Evolutionary conservation across 2,329 filamentous ascomycete species (phyloP).

Genomic region (Pseudocercospora pini-densiflorae): DNA sequence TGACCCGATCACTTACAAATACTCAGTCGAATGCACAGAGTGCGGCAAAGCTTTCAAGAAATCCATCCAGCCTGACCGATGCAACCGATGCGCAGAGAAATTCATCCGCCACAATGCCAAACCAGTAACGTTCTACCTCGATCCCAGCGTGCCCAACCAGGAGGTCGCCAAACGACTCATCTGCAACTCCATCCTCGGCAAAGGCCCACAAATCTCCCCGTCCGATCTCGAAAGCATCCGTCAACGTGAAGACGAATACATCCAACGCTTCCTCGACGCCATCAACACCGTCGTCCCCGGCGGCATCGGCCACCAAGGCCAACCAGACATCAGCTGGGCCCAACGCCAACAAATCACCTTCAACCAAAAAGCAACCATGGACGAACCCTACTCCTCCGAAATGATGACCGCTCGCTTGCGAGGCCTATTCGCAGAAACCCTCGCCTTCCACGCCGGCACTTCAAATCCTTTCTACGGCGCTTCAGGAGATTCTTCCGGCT

Average conservation of each 20-base stretch:
- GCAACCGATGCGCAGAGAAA: constrained; percentile 25
- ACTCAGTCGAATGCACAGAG: constrained; percentile 13
- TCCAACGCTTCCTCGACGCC: constrained; percentile 22
- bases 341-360: constrained; percentile 25
- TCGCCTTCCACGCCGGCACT: constrained; percentile 24
- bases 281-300: constrained; percentile 19
- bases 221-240: constrained; percentile 9
- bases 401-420: constrained; percentile 27
- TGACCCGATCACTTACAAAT: constrained; percentile 2
- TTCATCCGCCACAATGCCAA: constrained; percentile 20
- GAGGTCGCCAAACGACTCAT: constrained; percentile 15
- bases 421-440: constrained; percentile 22
- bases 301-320: constrained; percentile 9
- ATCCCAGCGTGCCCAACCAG: constrained; percentile 17
- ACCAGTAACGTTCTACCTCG: constrained; percentile 17
- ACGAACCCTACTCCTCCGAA: constrained; percentile 14
- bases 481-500: constrained; percentile 25
- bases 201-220: constrained; percentile 12
- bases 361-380: constrained; percentile 26
- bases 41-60: constrained; percentile 16
- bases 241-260: constrained; percentile 18
- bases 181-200: constrained; percentile 12
- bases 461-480: constrained; percentile 18
- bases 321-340: constrained; percentile 7
- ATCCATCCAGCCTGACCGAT: constrained; percentile 17